Conservation (phyloP, 2,329 filamentous ascomycete species). For the Pyrenochaeta sp. region DNA sequence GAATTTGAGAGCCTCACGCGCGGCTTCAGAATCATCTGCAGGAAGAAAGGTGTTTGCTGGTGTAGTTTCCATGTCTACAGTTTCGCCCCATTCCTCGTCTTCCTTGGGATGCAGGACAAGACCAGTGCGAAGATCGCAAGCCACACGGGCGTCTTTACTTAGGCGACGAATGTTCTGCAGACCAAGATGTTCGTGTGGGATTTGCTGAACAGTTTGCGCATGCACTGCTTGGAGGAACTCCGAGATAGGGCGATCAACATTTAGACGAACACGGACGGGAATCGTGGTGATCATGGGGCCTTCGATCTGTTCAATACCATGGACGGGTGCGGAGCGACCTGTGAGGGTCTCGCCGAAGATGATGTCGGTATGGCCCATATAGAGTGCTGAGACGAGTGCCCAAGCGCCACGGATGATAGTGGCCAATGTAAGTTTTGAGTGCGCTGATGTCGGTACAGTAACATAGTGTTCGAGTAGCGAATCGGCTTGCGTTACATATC, state of each 20-base stretch:
- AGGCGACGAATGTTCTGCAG: constrained; percentile 65
- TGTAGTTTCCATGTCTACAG: constrained; percentile 21
- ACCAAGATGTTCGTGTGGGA: constrained; percentile 71
- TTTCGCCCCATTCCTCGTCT: constrained; percentile 28
- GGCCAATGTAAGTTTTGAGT: constrained; percentile 56
- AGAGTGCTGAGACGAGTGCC: constrained; percentile 65
- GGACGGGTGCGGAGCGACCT: constrained; percentile 59
- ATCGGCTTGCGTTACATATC: constrained; percentile 59
- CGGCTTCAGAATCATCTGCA: constrained; percentile 64
- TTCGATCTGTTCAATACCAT: constrained; percentile 62
- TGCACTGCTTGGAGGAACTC: constrained; percentile 67
- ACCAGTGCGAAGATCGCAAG: constrained; percentile 47
- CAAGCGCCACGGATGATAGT: constrained; percentile 67
- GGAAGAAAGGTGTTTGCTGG: constrained; percentile 64
- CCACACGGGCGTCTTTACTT: constrained; percentile 43
- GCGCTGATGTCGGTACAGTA: constrained; percentile 38
- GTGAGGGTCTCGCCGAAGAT: constrained; percentile 69
- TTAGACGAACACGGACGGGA: constrained; percentile 62
- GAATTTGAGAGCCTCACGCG: constrained; percentile 66
- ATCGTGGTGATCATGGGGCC: constrained; percentile 70
- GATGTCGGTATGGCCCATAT: constrained; percentile 62
- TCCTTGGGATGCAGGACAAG: constrained; percentile 50
- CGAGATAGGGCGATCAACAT: constrained; percentile 52
- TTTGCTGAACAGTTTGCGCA: constrained; percentile 63
- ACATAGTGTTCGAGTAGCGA: constrained; percentile 61